A percentile compares a stretch with the other conserved stretches of the same genome.
These are phyloP conservation scores for Podospora sp. DNA, from an alignment of 495 filamentous ascomycete genomes.

Conservation along the genomic window DNA sequence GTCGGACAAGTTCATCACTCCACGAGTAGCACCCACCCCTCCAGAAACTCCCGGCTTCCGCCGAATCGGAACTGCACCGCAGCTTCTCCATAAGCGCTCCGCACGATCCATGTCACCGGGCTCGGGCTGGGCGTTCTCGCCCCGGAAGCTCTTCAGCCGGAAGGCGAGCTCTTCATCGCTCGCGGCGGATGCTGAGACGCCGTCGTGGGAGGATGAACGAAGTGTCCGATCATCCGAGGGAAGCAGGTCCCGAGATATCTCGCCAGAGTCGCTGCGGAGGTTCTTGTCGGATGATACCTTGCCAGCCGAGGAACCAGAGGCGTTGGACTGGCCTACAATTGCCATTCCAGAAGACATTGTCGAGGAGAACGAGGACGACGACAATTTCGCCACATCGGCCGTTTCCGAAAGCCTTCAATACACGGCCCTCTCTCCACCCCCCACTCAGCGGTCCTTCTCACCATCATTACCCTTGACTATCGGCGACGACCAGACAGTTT, in stretches of 20 bases:
- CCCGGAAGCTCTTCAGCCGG: conserved; percentile 46
- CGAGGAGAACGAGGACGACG: conserved; percentile 57
- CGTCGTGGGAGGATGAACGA: conserved; percentile 30
- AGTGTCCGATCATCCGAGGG: conserved; percentile 41
- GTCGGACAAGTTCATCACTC: conserved; percentile 71
- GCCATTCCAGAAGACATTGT: conserved; percentile 56
- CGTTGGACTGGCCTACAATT: conserved; percentile 30
- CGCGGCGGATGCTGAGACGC: conserved; percentile 14
- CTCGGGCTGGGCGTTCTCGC: conserved; percentile 46
- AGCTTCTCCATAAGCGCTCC: conserved; percentile 50
- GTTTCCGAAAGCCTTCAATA: conserved; percentile 45
- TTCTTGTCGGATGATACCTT: conserved; percentile 45
- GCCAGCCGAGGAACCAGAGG: conserved; percentile 22
- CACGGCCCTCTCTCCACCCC: conserved; percentile 53
- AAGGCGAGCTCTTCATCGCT: conserved; percentile 39
- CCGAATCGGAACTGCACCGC: conserved; percentile 61
- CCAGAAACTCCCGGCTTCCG: conserved; percentile 41
- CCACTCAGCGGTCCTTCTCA: conserved; percentile 42
- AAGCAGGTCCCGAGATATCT: conserved; percentile 48
- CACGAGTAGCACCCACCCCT: conserved; percentile 58
- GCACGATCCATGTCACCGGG: conserved; percentile 52
- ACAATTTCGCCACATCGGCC: conserved; percentile 56
- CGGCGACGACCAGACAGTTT: conserved; percentile 13
- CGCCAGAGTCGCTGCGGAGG: conserved; percentile 50
- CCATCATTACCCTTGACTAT: conserved; percentile 29